phyloP scores from a whole-genome alignment of 805 yeast species.

The Suhomyces vadensis region DNA sequence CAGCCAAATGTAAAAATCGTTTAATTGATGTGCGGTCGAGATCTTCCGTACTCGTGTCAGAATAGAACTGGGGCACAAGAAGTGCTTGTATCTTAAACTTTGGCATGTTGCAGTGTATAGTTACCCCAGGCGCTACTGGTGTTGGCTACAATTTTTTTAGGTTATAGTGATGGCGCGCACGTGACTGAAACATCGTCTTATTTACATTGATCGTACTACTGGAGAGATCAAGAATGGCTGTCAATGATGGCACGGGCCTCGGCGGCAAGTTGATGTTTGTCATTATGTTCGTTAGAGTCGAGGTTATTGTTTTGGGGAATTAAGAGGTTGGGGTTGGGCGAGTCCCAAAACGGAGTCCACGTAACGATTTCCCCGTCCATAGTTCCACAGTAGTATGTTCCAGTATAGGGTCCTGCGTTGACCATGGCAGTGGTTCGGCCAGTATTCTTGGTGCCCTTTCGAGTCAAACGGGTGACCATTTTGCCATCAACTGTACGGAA shows the following conservation, averaged over 20 bases:
- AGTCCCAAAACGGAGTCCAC: conserved; percentile 44
- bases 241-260: conserved; percentile 12
- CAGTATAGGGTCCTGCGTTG: conserved; percentile 45
- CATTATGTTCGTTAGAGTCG: background rate
- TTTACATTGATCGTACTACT: background rate
- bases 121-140: background rate
- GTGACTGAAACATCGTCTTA: background rate
- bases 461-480: conserved; percentile 55
- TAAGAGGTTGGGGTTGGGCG: conserved; percentile 5
- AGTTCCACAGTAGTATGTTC: conserved; percentile 59
- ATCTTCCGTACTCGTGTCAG: conserved; percentile 20
- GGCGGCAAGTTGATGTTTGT: conserved; percentile 6
- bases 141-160: background rate
- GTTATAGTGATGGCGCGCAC: background rate
- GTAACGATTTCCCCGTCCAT: conserved; percentile 63
- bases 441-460: conserved; percentile 40
- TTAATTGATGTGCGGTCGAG: conserved; percentile 27
- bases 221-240: too few relatives aligned
- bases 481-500: conserved; percentile 63
- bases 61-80: conserved; percentile 30
- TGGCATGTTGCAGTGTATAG: background rate
- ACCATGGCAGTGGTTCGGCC: conserved; percentile 55
- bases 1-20: conserved; percentile 66
- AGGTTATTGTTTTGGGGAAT: conserved; percentile 4
- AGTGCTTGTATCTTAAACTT: conserved; percentile 34